These are phyloP conservation scores for Solanum habrochaites DNA, from an alignment of 257 asterid species.

Conservation along the genomic window DNA sequence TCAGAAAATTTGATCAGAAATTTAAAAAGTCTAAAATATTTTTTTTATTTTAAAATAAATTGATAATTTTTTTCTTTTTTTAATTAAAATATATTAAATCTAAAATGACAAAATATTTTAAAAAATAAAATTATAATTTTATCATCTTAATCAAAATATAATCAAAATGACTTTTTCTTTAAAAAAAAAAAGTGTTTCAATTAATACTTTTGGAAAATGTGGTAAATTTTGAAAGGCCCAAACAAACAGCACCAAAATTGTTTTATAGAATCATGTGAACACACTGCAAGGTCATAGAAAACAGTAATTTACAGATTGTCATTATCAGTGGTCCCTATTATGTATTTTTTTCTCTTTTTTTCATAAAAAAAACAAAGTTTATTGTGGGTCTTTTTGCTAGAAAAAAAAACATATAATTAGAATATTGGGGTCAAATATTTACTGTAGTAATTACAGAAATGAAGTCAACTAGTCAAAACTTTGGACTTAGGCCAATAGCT, in stretches of 20 bases:
- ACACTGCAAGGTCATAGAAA: not conserved
- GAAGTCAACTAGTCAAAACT: not conserved
- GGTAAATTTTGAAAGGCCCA: not conserved
- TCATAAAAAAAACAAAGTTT: not conserved
- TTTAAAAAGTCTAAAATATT: too few relatives aligned
- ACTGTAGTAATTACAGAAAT: not conserved
- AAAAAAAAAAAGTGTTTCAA: not conserved
- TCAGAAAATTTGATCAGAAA: too few relatives aligned
- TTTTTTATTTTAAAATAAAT: too few relatives aligned
- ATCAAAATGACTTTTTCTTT: too few relatives aligned
- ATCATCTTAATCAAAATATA: too few relatives aligned
- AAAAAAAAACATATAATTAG: not conserved
- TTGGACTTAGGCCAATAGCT: not conserved
- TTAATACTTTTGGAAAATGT: not conserved
- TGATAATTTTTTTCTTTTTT: too few relatives aligned
- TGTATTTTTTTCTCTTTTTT: not conserved
- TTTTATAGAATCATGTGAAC: not conserved
- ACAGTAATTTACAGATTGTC: not conserved
- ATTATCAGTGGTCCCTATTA: not conserved
- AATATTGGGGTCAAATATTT: not conserved
- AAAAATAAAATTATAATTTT: too few relatives aligned
- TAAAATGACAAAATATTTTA: too few relatives aligned
- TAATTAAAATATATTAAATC: too few relatives aligned
- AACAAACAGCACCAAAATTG: not conserved
- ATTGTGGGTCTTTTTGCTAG: not conserved